Conservation (phyloP, 352 stramenopile genomes). For the Peronosclerospora sorghi region DNA sequence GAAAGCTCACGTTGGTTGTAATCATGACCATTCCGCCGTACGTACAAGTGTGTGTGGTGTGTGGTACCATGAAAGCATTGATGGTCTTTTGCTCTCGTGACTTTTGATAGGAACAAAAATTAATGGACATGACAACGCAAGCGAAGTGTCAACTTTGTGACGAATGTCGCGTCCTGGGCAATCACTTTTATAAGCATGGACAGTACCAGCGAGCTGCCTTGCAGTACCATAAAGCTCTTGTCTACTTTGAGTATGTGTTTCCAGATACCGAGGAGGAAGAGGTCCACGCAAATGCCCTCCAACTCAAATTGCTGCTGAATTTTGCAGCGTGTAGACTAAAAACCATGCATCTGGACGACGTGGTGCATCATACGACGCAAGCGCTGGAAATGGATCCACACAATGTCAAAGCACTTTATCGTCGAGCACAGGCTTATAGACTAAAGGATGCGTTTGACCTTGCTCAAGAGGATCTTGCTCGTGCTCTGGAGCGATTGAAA, state of each 20-base stretch:
- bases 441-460: constrained; percentile 61
- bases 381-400: constrained; percentile 41
- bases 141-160: constrained; percentile 56
- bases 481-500: constrained; percentile 22
- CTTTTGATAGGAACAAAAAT: constrained; percentile 50
- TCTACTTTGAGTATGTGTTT: constrained; percentile 85
- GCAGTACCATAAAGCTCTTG: constrained; percentile 72
- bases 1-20: constrained; percentile 46
- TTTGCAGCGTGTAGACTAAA: constrained; percentile 65
- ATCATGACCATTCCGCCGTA: constrained; percentile 77
- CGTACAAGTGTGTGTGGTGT: no score
- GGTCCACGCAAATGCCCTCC: constrained; percentile 31
- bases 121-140: constrained; percentile 77
- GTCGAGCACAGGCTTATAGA: constrained; percentile 49
- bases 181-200: constrained; percentile 65
- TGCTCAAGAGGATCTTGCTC: constrained; percentile 34
- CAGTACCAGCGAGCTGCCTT: constrained; percentile 74
- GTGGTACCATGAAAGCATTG: no score
- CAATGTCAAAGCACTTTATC: constrained; percentile 61
- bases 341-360: constrained; percentile 60
- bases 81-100: no score
- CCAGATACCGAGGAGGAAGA: constrained; percentile 51
- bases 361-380: constrained; percentile 48
- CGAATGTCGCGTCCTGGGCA: constrained; percentile 55
- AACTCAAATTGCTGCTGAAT: constrained; percentile 59